Evolutionary conservation across 2,329 filamentous ascomycete genomes (phyloP).

Genomic region (Ophiostoma novo-ulmi): DNA sequence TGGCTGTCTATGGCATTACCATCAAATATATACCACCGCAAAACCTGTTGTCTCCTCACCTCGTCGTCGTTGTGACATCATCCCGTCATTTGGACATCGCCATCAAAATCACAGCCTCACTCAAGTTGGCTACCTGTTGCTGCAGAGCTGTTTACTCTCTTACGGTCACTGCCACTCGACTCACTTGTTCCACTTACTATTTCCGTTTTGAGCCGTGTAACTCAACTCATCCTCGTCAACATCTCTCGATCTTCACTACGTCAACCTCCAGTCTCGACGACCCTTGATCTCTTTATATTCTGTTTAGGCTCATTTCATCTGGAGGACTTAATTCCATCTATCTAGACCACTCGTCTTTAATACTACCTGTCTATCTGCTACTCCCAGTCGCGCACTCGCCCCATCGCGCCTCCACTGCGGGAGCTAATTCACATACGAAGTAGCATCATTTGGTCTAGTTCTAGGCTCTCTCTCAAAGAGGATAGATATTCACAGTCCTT

Average conservation of each 20-base stretch:
- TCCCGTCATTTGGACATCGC: background rate
- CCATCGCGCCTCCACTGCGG: slow-evolving; percentile 5
- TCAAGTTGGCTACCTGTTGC: background rate
- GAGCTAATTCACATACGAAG: background rate
- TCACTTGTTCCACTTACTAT: background rate
- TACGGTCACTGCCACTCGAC: background rate
- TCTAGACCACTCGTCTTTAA: background rate
- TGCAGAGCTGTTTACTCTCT: background rate
- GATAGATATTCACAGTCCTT: background rate
- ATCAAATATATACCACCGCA: background rate
- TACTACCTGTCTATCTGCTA: background rate
- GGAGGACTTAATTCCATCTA: background rate
- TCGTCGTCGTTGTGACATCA: background rate
- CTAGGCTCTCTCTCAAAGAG: background rate
- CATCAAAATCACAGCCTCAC: background rate
- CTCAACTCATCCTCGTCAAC: background rate
- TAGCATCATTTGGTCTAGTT: background rate
- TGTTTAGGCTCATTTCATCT: background rate
- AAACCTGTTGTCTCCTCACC: background rate
- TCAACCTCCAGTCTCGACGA: background rate
- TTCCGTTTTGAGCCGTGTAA: background rate
- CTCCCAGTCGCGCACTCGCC: background rate
- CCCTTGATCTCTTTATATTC: background rate
- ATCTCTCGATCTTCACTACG: background rate
- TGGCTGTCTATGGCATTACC: background rate